Base-by-base conservation (phyloP, 2,329 filamentous ascomycete species). In the Sporothrix pseudoabietina region DNA sequence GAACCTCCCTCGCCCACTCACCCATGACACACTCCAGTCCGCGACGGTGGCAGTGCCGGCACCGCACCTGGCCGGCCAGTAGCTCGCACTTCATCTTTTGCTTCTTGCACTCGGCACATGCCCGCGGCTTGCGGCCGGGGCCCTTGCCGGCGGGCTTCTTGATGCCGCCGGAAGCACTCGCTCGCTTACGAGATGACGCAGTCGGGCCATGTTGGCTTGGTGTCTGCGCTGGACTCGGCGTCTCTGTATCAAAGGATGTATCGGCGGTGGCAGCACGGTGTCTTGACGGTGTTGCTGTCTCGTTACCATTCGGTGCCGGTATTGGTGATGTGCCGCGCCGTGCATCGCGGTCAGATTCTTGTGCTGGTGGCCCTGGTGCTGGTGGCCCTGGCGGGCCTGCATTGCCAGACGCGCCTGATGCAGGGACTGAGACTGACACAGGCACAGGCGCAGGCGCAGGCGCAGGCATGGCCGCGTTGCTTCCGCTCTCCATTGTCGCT, bases 41-140 rank as follows among this genome's bases (percentile, higher is more conserved):
- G 52, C 82, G 81, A 47, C 82, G 80, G n/a, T 80, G 77, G 74
- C 83, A 85, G 78, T 84, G 83, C 5, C 80, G 82, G 75, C 83
- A 85, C 72, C 80, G 81, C 10, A 79, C 75, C 59, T 83, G 81
- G 6, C 82, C 83, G 2, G 81, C 76, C 66, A 81, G 79, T 71
- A 85, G 81, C 72, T 84, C 82, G 77, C 84, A 85, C 75, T 83
- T 83, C 77, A 85, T 85, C 77, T 85, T 85, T 75, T 84, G 83
- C 49, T 83, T 82, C 75, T 84, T 84, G 74, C 83, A 85, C 76
- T 84, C 83, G 16, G 82, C 81, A 74, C 75, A 76, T 12, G 75
- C 75, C 30, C 69, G 26, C 35, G 74, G 65, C 39, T 76, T 76
- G 19, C 75, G 65, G n/a, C 75, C 73, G 19, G 68, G 68, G 0